phyloP scores from a whole-genome alignment of 1,284 basidiomycete species.

The Vanrija humicola region DNA sequence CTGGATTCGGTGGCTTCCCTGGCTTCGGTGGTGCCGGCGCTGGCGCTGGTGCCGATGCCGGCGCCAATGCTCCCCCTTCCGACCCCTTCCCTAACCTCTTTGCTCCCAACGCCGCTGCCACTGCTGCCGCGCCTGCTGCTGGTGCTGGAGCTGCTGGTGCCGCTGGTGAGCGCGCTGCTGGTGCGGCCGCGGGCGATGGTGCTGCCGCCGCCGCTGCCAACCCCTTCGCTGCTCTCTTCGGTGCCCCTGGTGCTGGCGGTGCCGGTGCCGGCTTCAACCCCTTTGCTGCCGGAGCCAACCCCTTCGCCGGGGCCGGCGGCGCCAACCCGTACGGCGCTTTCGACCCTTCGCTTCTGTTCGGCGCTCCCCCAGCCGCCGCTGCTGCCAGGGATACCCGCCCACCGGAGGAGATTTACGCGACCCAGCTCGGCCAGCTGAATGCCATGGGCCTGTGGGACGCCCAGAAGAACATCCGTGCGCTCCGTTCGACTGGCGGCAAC shows the following conservation, averaged over 20 bases:
- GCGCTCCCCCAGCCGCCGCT: slow-evolving; percentile 27
- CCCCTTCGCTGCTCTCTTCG: slow-evolving; percentile 11
- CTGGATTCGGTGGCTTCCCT: slow-evolving; percentile 20
- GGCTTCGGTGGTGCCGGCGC: slow-evolving; percentile 24
- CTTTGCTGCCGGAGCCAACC: slow-evolving; percentile 22
- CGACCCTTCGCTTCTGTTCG: slow-evolving; percentile 55
- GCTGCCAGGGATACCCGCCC: slow-evolving; percentile 59
- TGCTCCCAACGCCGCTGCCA: slow-evolving; percentile 22
- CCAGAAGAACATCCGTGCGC: slow-evolving; percentile 78
- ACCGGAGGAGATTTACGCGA: slow-evolving; percentile 83
- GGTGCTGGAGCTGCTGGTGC: slow-evolving; percentile 2
- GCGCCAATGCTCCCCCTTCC: slow-evolving; percentile 16
- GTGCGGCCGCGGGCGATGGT: slow-evolving; percentile 1
- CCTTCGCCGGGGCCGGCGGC: slow-evolving; percentile 5
- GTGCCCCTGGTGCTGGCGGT: slow-evolving; percentile 3
- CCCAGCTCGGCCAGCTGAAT: slow-evolving; percentile 58
- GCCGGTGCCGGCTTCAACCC: slow-evolving; percentile 29
- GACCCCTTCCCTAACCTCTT: slow-evolving; percentile 48
- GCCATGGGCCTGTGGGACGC: slow-evolving; percentile 74
- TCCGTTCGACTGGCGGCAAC: slow-evolving; percentile 81
- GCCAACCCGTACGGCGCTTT: slow-evolving; percentile 30
- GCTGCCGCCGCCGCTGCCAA: slow-evolving; percentile 9
- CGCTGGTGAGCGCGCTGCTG: background rate
- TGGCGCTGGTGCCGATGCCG: slow-evolving; percentile 20
- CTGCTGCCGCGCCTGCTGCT: slow-evolving; percentile 2